Base-by-base conservation (phyloP, 208 protist species). In the Wallacemonas sp. region DNA sequence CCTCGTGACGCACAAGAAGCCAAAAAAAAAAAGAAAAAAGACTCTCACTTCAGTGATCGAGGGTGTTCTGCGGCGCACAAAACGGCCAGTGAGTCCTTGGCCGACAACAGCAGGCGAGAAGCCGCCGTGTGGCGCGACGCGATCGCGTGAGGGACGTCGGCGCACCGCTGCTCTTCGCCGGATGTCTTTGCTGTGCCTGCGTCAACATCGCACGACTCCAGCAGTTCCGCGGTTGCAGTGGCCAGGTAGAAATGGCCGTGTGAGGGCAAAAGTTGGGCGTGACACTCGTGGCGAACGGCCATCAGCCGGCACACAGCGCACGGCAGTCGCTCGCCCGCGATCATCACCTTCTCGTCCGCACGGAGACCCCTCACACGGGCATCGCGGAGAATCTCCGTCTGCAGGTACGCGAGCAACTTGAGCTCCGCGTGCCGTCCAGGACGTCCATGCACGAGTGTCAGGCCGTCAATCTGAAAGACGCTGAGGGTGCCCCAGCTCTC, bases 201-300 rank as follows among this genome's bases (percentile, higher is more conserved):
- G n/a, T n/a, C n/a, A n/a, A n/a, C n/a, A n/a, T n/a, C n/a, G n/a
- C n/a, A n/a, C n/a, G n/a, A n/a, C 48, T 54, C 48, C 8, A 54
- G 48, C 26, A 54, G 10, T 20, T 54, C 48, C 3, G 48, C 20
- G 12, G 48, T 18, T 2, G 52, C 42, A n/a, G 79, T 74, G 41
- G 71, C 74, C 20, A 78, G 42, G 61, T 84, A 84, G 25, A 77
- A 48, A 57, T 84, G 79, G 3, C 79, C 79, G 33, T 84, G 79
- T 23, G 79, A 84, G 1, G 79, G 79, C 25, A 84, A 67, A 55
- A 84, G 38, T 41, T 68, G 65, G 14, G 71, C 61, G 23, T 70
- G 54, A 7, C 55, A 23, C 42, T 84, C 79, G 52, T 69, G 77
- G 5, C 29, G 33, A 46, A 63, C 57, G 48, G 79, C 79, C 11